phyloP scores from a whole-genome alignment of 2,329 filamentous ascomycete species.

The Ceratocystis papillata region DNA sequence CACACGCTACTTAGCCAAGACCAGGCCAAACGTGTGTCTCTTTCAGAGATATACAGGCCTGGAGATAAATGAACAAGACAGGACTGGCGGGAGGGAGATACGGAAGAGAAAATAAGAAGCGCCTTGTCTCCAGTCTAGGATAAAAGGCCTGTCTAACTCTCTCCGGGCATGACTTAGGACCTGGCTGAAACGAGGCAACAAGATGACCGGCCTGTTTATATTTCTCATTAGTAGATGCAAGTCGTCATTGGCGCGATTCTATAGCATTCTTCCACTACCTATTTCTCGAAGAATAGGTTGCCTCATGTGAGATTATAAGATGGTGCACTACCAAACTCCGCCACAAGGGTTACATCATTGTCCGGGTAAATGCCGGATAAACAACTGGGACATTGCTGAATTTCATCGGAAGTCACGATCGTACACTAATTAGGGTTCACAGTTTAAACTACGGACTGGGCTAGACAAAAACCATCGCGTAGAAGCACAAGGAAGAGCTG shows the following conservation, averaged over 20 bases:
- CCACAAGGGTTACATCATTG: not conserved
- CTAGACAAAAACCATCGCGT: not conserved
- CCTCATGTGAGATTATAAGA: not conserved
- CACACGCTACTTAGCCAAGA: not conserved
- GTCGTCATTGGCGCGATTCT: not conserved
- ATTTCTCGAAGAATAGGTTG: not conserved
- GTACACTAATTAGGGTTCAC: not conserved
- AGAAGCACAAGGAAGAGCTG: not conserved
- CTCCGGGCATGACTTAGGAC: not conserved
- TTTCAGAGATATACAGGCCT: not conserved
- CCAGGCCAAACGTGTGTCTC: not conserved
- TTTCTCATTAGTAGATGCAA: not conserved
- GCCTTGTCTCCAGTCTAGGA: not conserved
- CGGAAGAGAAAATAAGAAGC: not conserved
- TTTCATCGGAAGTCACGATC: not conserved
- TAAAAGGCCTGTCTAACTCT: no score
- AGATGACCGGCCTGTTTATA: not conserved
- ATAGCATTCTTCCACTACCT: not conserved
- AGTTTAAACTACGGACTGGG: not conserved
- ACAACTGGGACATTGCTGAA: not conserved
- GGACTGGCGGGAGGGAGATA: not conserved
- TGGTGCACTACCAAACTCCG: not conserved
- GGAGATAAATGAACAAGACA: not conserved
- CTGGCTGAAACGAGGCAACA: not conserved
- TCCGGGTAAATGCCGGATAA: not conserved